Conservation (phyloP, 129 eudicot species). For the Sambucus nigra region DNA sequence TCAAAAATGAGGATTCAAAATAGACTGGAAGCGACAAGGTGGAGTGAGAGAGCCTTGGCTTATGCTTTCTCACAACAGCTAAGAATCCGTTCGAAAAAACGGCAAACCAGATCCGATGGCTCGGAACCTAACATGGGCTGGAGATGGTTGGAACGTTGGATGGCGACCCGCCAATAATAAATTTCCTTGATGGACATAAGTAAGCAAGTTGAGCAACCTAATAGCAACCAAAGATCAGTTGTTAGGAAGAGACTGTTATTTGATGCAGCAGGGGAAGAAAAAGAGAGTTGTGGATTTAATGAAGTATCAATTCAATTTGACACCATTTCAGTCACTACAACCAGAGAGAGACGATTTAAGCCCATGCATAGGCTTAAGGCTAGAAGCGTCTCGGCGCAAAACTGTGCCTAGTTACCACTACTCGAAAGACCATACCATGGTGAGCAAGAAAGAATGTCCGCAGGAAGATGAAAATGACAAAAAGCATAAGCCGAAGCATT, state of each 20-base stretch:
- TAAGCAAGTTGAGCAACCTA: slow-evolving; percentile 35
- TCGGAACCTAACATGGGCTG: slow-evolving; percentile 57
- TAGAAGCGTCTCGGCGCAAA: slow-evolving; percentile 32
- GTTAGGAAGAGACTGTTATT: slow-evolving; percentile 24
- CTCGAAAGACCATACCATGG: slow-evolving; percentile 34
- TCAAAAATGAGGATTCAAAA: slow-evolving; percentile 69
- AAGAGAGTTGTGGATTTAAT: slow-evolving; percentile 77
- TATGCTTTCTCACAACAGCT: slow-evolving; percentile 95
- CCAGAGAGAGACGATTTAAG: slow-evolving; percentile 21
- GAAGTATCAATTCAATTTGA: slow-evolving; percentile 45
- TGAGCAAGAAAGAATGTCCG: slow-evolving; percentile 16
- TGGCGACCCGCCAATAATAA: slow-evolving; percentile 79
- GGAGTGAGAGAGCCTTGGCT: slow-evolving; percentile 93
- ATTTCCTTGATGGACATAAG: slow-evolving; percentile 31
- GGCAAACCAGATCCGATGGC: slow-evolving; percentile 36
- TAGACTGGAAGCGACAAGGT: slow-evolving; percentile 69
- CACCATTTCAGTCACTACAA: slow-evolving; percentile 19
- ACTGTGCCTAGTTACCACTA: slow-evolving; percentile 24
- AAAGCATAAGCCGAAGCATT: slow-evolving; percentile 5
- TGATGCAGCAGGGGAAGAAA: slow-evolving; percentile 45
- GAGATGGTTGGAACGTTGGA: slow-evolving; percentile 96
- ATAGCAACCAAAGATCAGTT: slow-evolving; percentile 20
- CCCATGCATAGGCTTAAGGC: slow-evolving; percentile 34
- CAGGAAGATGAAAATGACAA: slow-evolving; percentile 14
- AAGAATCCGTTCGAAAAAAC: slow-evolving; percentile 71